Evolutionary conservation across 805 yeast species (phyloP).

Genomic region (Candida chilensis): DNA sequence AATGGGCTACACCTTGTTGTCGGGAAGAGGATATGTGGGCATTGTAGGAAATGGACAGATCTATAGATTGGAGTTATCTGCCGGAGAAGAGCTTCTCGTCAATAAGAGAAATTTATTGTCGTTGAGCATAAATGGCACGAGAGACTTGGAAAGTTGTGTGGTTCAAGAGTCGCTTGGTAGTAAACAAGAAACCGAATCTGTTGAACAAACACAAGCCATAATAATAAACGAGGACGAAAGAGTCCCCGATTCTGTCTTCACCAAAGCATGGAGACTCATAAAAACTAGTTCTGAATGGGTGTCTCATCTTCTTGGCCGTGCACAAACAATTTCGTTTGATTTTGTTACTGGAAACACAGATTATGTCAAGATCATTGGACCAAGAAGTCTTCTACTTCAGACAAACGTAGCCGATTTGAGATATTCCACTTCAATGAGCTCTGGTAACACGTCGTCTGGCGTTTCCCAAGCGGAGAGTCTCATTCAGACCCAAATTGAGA

Average conservation of each 20-base stretch:
- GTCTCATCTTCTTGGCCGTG: not conserved
- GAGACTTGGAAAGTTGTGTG: slow-evolving; percentile 32
- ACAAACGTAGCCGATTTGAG: slow-evolving; percentile 21
- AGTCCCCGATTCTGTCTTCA: not conserved
- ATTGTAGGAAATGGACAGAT: slow-evolving; percentile 47
- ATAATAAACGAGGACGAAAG: not conserved
- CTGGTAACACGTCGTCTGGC: too few relatives aligned
- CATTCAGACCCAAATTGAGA: slow-evolving; percentile 5
- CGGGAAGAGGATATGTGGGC: slow-evolving; percentile 52
- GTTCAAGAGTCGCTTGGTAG: slow-evolving; percentile 13
- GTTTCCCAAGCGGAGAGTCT: not conserved
- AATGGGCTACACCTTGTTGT: slow-evolving; percentile 35
- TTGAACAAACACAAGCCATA: not conserved
- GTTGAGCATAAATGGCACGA: slow-evolving; percentile 36
- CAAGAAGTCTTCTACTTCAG: slow-evolving; percentile 40
- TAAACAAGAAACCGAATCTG: not conserved
- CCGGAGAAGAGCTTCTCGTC: slow-evolving; percentile 39
- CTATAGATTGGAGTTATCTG: slow-evolving; percentile 33
- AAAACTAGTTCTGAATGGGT: too few relatives aligned
- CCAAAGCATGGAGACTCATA: not conserved
- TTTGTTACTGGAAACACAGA: slow-evolving; percentile 31
- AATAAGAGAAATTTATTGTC: slow-evolving; percentile 38
- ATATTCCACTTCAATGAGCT: too few relatives aligned
- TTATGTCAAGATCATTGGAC: slow-evolving; percentile 45
- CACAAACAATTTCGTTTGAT: not conserved